Conservation (phyloP, 352 stramenopile genomes). For the Phytopythium mirpurense region DNA sequence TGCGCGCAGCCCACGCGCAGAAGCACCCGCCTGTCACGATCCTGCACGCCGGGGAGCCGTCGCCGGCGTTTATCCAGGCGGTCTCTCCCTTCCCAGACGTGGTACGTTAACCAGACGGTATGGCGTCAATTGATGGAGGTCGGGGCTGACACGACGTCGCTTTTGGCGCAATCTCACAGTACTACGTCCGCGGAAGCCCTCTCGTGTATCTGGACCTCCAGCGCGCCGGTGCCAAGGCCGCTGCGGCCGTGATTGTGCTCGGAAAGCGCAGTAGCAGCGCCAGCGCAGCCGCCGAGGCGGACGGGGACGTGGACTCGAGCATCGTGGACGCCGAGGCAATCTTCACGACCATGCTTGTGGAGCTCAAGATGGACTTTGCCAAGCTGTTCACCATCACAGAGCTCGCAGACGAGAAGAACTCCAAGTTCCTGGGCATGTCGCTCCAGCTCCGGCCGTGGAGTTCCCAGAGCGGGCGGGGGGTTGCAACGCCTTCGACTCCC, state of each 20-base stretch:
- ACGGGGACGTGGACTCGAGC: constrained; percentile 51
- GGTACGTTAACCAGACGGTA: too few relatives aligned
- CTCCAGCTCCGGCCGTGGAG: constrained; percentile 44
- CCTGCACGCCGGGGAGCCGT: constrained; percentile 62
- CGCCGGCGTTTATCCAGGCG: constrained; percentile 35
- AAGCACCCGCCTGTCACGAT: constrained; percentile 74
- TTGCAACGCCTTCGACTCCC: too few relatives aligned
- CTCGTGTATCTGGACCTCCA: constrained; percentile 76
- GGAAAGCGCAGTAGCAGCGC: constrained; percentile 55
- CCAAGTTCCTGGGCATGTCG: constrained; percentile 82
- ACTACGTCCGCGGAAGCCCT: constrained; percentile 75
- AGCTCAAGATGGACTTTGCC: constrained; percentile 84
- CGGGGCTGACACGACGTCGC: background rate
- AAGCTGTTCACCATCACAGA: constrained; percentile 85
- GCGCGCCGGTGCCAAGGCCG: constrained; percentile 72
- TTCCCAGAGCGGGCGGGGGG: background rate
- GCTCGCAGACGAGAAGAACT: constrained; percentile 77
- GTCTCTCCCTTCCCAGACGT: constrained; percentile 58
- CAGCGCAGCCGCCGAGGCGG: constrained; percentile 15
- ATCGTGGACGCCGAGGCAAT: constrained; percentile 80
- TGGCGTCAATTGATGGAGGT: too few relatives aligned
- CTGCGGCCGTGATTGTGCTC: constrained; percentile 72
- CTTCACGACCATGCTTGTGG: constrained; percentile 82
- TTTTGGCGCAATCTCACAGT: constrained; percentile 25
- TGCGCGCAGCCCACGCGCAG: constrained; percentile 43